phyloP scores from a whole-genome alignment of 257 asterid genomes.

The Verbascum thapsus region DNA sequence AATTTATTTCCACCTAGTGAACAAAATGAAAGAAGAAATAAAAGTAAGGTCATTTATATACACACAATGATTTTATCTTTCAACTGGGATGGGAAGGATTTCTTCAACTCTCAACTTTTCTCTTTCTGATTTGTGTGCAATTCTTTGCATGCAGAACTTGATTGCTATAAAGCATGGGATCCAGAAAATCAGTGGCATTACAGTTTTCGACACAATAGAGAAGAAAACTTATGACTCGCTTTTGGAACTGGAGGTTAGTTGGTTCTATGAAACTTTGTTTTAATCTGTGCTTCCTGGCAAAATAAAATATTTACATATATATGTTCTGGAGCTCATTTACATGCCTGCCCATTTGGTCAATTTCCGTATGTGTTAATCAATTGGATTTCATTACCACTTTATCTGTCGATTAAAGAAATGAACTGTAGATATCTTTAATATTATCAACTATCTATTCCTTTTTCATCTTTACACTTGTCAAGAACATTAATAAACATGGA shows the following conservation, averaged over 20 bases:
- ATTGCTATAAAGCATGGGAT: slow-evolving; percentile 85
- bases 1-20: slow-evolving; percentile 8
- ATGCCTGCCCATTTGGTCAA: neutral
- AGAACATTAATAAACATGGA: slow-evolving; percentile 7
- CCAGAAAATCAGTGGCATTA: slow-evolving; percentile 86
- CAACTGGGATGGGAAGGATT: neutral
- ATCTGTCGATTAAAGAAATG: neutral
- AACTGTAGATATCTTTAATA: neutral
- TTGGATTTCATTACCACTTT: neutral
- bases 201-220: slow-evolving; percentile 80
- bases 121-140: slow-evolving; percentile 9
- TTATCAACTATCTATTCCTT: no score
- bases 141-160: slow-evolving; percentile 65
- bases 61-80: slow-evolving; percentile 11
- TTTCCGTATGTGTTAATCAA: neutral
- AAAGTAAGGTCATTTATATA: neutral
- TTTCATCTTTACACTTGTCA: slow-evolving; percentile 13
- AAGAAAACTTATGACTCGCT: slow-evolving; percentile 81
- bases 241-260: slow-evolving; percentile 79
- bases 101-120: neutral
- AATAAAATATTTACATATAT: slow-evolving; percentile 3
- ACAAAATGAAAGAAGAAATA: neutral
- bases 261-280: neutral
- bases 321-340: neutral
- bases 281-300: neutral